Evolutionary conservation across 2,329 filamentous ascomycete genomes (phyloP), one percentile per base, ranked within the genome.

Genomic region (Colletotrichum sp.): DNA sequence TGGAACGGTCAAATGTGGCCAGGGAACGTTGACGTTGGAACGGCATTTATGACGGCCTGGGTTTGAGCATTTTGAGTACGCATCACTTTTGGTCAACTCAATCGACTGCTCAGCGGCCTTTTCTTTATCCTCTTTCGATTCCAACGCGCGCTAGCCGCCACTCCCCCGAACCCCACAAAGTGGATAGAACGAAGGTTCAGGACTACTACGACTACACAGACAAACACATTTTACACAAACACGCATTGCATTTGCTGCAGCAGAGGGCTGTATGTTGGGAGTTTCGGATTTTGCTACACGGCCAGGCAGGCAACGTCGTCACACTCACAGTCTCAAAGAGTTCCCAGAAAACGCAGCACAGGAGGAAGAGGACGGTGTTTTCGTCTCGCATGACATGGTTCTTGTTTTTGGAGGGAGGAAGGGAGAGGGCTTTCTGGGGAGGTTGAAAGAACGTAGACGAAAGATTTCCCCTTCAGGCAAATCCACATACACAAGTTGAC

Each of bases 191-290:
- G 21, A 30, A 60, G 12, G 60, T 77, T 67, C 52, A 75, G 44
- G 63, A 64, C 62, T 66, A 57, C 39, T 39, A 63, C 28, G 15
- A 66, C 15, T 70, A 68, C 71, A 64, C 30, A 69, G 21, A 55
- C 21, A 73, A 21, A 21, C 44, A 52, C 44, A 52, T 69, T 21
- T 34, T 60, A 73, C 57, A 65, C 67, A 63, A 63, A 30, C n/a
- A 60, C 64, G 57, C 73, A 76, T 76, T 77, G 71, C 75, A 75
- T 75, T 77, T 65, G 71, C 75, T 71, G 75, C 75, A 77, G 72
- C 65, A 21, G 62, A 75, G 67, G 39, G 71, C 72, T 77, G 75
- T 39, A 60, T 77, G 55, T 75, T 75, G 75, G 44, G 75, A 77
- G 71, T 77, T 77, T 77, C 60, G 75, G 75, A 39, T 67, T 77